Evolutionary conservation across 2,329 filamentous ascomycete species (phyloP), one percentile per base, ranked within the genome.

Genomic region (Alternaria triticimaculans): DNA sequence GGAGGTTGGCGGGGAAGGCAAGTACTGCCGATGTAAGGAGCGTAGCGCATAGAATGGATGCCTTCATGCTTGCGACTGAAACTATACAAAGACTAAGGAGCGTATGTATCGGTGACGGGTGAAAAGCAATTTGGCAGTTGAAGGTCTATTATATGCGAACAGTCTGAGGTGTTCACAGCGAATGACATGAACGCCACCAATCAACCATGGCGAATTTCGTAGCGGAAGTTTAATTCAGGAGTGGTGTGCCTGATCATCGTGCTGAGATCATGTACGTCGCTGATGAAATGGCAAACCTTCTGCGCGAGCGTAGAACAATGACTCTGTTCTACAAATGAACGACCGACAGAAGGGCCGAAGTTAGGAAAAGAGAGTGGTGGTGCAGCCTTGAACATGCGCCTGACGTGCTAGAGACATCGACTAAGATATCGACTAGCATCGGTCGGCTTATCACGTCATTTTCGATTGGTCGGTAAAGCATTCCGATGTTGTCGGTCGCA

Each of bases 261-360:
- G 26, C 20, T 14, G n/a, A 23, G 23, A 45, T 30, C 8, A 33
- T 51, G 48, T 33, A 33, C 11, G 48, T 15, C n/a, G 41, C 20
- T 18, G 26, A 26, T 25, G 44, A n/a, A 2, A 55, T 26, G 23
- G 53, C 53, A 45, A 45, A 55, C 21, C 25, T 44, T 45, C 53
- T 55, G 37, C 41, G 53, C 41, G 53, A 55, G 53, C 25, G 53
- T 45, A 55, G 37, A 55, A 55, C 21, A 45, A 30, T 8, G 25
- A 55, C 8, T 55, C 23, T 28, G 23, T 45, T 45, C 25, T 55
- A 45, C 5, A 44, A n/a, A 45, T 25, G 25, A 28, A 18, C 15
- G 25, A 23, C 53, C 53, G 53, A 55, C 5, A 45, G 37, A 55
- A 55, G 12, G 41, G 53, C 53, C 53, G 41, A 55, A 43, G 48